Percentiles rank a stretch among this genome's conserved stretches.
phyloP scores from a whole-genome alignment of 768 basidiomycete species.

The Lactifluus volemus region DNA sequence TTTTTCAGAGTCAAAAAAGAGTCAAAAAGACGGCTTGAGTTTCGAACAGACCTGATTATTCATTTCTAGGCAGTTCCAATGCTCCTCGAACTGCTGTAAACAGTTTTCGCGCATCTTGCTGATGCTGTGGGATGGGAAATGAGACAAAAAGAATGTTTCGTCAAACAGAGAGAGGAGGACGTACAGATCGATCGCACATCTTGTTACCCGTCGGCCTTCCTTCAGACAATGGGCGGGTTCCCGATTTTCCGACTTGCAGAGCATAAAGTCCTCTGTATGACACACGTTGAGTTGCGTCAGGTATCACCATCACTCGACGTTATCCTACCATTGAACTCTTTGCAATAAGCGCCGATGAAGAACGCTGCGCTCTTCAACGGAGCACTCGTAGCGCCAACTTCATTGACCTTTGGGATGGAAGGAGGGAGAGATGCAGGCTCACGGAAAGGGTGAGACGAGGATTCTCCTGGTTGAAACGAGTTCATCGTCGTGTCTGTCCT shows the following conservation, averaged over 20 bases:
- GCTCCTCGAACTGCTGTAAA: slow-evolving; percentile 73
- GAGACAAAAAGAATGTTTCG: background rate
- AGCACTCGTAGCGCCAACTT: slow-evolving; percentile 84
- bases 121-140: slow-evolving; percentile 47
- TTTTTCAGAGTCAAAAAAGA: too few species aligned
- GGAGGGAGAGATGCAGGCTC: slow-evolving; percentile 61
- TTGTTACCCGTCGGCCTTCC: slow-evolving; percentile 91
- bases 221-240: slow-evolving; percentile 90
- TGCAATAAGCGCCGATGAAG: slow-evolving; percentile 94
- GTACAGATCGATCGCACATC: slow-evolving; percentile 91
- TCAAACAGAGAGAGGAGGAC: slow-evolving; percentile 27
- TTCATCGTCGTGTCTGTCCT: slow-evolving; percentile 36
- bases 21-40: background rate
- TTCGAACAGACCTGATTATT: slow-evolving; percentile 74
- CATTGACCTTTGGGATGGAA: slow-evolving; percentile 68
- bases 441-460: slow-evolving; percentile 42
- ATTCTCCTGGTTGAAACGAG: slow-evolving; percentile 41
- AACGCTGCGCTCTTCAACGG: slow-evolving; percentile 95
- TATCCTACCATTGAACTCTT: slow-evolving; percentile 85
- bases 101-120: slow-evolving; percentile 92
- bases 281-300: background rate
- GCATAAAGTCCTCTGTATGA: slow-evolving; percentile 82
- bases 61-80: slow-evolving; percentile 90
- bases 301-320: background rate
- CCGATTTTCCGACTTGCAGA: slow-evolving; percentile 89